A percentile compares a stretch with the other conserved stretches of the same genome.
phyloP scores from a whole-genome alignment of 345 rosid species.

The Salix exigua region DNA sequence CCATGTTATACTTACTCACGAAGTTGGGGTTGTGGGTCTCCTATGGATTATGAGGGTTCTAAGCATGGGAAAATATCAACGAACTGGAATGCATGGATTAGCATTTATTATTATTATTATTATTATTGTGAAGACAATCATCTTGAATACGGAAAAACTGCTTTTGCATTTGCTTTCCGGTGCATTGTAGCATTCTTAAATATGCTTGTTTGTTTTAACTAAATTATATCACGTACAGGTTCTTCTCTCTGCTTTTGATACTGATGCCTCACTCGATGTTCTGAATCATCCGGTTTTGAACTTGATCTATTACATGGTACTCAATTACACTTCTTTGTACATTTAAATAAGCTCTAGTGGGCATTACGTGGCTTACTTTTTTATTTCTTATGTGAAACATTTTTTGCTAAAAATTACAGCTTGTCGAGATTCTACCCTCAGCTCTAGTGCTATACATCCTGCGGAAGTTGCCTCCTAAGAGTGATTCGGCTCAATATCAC shows the following conservation, averaged over 20 bases:
- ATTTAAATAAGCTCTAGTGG: neutral
- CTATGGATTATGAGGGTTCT: neutral
- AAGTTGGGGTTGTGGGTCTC: neutral
- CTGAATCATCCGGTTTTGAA: constrained; percentile 88
- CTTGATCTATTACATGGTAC: constrained; percentile 88
- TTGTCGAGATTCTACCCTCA: constrained; percentile 94
- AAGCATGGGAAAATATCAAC: neutral
- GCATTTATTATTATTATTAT: too few species aligned
- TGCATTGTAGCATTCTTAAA: neutral
- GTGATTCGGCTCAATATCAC: constrained; percentile 88
- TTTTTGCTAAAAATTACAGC: constrained; percentile 39
- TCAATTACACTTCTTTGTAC: neutral
- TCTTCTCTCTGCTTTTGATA: constrained; percentile 74
- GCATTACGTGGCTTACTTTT: neutral
- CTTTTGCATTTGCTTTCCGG: neutral
- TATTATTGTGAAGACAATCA: too few species aligned
- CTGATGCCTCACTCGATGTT: constrained; percentile 75
- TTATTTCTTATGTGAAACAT: neutral
- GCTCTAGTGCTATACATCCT: constrained; percentile 85
- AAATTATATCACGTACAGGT: constrained; percentile 42
- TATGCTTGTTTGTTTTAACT: neutral
- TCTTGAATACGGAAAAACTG: neutral
- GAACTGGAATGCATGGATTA: neutral
- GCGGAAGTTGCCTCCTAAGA: constrained; percentile 91
- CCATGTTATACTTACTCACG: neutral